These are phyloP conservation scores for Kodamaea leandrae DNA, from an alignment of 805 yeast species.

Conservation along the genomic window DNA sequence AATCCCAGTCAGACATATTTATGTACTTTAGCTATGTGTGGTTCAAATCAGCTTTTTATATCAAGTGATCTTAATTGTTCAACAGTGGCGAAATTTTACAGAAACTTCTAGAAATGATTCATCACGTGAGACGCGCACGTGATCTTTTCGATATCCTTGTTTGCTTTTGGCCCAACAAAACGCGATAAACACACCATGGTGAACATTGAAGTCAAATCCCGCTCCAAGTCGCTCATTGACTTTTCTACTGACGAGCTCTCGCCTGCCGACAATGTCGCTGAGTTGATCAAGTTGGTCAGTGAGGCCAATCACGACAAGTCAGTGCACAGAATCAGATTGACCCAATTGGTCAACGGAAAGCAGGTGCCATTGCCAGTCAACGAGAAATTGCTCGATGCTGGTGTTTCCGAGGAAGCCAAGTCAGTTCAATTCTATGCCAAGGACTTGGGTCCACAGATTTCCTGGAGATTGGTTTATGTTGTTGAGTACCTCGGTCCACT, in stretches of 20 bases:
- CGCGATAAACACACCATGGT: slow-evolving; percentile 41
- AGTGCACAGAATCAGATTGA: slow-evolving; percentile 41
- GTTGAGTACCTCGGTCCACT: slow-evolving; percentile 91
- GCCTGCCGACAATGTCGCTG: slow-evolving; percentile 32
- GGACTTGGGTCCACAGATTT: slow-evolving; percentile 90
- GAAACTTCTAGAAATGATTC: slow-evolving; percentile 3
- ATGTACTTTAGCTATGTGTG: neutral
- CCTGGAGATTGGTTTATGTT: slow-evolving; percentile 87
- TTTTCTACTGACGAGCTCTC: slow-evolving; percentile 41
- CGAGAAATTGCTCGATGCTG: slow-evolving; percentile 46
- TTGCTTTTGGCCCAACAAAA: too few species aligned
- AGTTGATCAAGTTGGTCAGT: slow-evolving; percentile 44
- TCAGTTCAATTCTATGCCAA: slow-evolving; percentile 54
- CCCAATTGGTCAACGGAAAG: slow-evolving; percentile 32
- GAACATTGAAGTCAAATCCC: slow-evolving; percentile 50
- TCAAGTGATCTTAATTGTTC: neutral
- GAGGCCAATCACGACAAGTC: slow-evolving; percentile 40
- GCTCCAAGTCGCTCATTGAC: slow-evolving; percentile 57
- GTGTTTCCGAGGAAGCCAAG: slow-evolving; percentile 31
- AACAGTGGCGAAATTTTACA: neutral
- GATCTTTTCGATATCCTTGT: slow-evolving; percentile 1
- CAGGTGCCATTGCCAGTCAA: slow-evolving; percentile 46
- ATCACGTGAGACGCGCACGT: neutral
- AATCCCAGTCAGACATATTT: slow-evolving; percentile 79
- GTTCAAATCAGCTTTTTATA: neutral